These are phyloP conservation scores for Diaporthe citrichinensis DNA, from an alignment of 2,329 filamentous ascomycete species.

Conservation along the genomic window DNA sequence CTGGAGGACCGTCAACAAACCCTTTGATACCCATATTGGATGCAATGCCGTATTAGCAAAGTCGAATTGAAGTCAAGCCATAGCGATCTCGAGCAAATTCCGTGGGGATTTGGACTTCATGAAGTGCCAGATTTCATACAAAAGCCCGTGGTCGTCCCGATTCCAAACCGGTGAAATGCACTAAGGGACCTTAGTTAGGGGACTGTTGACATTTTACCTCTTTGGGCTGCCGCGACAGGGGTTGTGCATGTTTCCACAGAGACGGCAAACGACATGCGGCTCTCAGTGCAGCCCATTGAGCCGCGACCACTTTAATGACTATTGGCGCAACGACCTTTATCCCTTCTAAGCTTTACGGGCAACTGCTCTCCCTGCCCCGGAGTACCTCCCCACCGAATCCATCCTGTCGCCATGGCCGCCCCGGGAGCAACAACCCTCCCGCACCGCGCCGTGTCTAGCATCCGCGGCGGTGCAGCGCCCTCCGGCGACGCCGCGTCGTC, in stretches of 20 bases:
- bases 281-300: background rate
- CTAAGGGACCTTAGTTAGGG: conserved; percentile 2
- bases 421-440: conserved; percentile 60
- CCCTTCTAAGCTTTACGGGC: background rate
- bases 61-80: conserved; percentile 34
- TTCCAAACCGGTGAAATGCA: conserved; percentile 22
- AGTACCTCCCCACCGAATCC: background rate
- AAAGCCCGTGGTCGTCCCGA: conserved; percentile 5
- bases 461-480: conserved; percentile 58
- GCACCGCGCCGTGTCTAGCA: conserved; percentile 72
- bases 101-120: background rate
- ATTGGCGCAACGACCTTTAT: background rate
- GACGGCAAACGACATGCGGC: conserved; percentile 36
- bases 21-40: conserved; percentile 76
- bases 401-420: conserved; percentile 58
- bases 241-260: conserved; percentile 45
- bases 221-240: conserved; percentile 43
- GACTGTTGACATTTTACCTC: conserved; percentile 50
- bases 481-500: conserved; percentile 24
- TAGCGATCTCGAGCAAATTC: background rate
- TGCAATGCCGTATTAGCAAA: conserved; percentile 9
- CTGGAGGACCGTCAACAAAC: conserved; percentile 51
- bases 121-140: background rate
- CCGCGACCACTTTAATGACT: conserved; percentile 15
- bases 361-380: conserved; percentile 4